Evolutionary conservation across 2,329 filamentous ascomycete genomes (phyloP), one percentile per base, ranked within the genome.

Genomic region (Penicillium sp.): DNA sequence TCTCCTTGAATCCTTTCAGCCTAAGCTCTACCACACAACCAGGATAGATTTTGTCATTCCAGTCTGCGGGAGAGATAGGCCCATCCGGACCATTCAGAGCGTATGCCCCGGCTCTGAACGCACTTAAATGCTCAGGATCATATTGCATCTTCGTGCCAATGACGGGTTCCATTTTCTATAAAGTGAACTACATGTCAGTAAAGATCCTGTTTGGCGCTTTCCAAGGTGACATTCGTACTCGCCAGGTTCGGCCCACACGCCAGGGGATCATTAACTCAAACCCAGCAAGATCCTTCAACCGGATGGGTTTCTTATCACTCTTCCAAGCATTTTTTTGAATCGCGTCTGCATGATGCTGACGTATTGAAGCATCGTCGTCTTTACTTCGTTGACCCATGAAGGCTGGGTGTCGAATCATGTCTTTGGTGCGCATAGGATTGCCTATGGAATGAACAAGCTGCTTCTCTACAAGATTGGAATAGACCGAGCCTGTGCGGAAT

Each of bases 21-120:
- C 13, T 49, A 4, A 49, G 47, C 41, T 49, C 41, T 23, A 49
- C 39, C 31, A 18, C 26, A 9, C 47, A 49, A 15, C 47, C 47
- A 4, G 47, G 47, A 29, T 2, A 38, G 18, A 44, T 26, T 8
- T 49, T 49, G 10, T 44, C 15, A 15, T 49, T 41, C 47, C 47
- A 49, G 23, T 44, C 47, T 13, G 41, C 21, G 12, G 39, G 41
- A 3, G 41, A 29, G 15, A 49, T 44, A 12, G 41, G 47, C 18
- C 47, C 47, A 18, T 49, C 31, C 3, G 47, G 47, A 28, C 47
- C 47, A 38, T n/a, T 38, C 29, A 49, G 16, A n/a, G 9, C 9
- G 15, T 49, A 49, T 21, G 16, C 26, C 5, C 39, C 47, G 10
- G 5, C 24, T 15, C 7, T 26, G 23, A 15, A 42, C 26, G 39